These are phyloP conservation scores for Nicotiana undulata DNA, from an alignment of 257 asterid genomes.

Conservation along the genomic window DNA sequence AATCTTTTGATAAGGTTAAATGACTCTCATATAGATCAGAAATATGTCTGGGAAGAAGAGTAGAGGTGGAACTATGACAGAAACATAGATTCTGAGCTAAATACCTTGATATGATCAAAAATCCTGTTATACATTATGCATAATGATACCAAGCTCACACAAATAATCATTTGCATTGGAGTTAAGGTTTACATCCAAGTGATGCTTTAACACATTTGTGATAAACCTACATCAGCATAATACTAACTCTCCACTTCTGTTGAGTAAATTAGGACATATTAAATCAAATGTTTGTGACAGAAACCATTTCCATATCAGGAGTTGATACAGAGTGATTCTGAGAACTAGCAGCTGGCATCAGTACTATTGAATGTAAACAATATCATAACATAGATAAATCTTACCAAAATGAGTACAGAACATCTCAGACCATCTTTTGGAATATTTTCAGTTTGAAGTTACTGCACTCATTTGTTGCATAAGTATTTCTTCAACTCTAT, in stretches of 20 bases:
- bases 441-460: background rate
- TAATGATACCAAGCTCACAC: no score
- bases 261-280: no score
- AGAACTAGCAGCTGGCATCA: background rate
- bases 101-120: no score
- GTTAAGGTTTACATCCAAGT: no score
- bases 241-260: background rate
- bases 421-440: background rate
- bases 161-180: no score
- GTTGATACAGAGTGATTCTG: background rate
- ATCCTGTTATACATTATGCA: no score
- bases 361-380: background rate
- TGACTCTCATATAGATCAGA: no score
- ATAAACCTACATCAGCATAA: background rate
- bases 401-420: background rate
- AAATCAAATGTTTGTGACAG: no score
- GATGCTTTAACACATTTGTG: background rate
- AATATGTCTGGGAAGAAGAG: no score
- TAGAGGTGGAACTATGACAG: no score
- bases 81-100: no score
- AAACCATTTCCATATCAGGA: background rate
- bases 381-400: background rate
- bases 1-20: no score
- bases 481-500: constrained; percentile 58
- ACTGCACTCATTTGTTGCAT: constrained; percentile 45